Base-by-base conservation (phyloP, 1,284 basidiomycete species). In the Cutaneotrichosporon sp. region DNA sequence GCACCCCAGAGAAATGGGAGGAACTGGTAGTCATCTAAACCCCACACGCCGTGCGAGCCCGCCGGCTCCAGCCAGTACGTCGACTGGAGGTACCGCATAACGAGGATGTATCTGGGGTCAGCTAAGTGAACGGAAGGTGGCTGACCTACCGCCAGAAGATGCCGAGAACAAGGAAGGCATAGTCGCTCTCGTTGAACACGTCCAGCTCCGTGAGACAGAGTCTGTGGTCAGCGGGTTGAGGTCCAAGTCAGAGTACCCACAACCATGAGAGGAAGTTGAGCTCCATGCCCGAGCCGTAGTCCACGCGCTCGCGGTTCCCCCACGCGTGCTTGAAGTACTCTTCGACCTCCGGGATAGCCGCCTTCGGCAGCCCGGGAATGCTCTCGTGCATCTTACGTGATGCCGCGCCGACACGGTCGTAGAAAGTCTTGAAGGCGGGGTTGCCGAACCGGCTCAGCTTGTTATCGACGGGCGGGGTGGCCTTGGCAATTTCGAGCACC, bases 231-330 rank as follows among this genome's bases (percentile, higher is more conserved):
- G 25, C 25, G 37, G 17, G 46, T 25, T 24, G 3, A 11, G 29
- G 26, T 22, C 9, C 43, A 25, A 26, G 4, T 51, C 49, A 25
- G 9, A 16, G 2, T 9, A 79, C 89, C 66, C 71, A 96, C 91
- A 98, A 71, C 93, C 93, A 98, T 66, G 90, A 97, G 11, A 97
- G 62, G 68, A 97, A 98, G 75, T 97, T 97, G 54, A 98, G 80
- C 72, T 99, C 96, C 92, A 97, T 97, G 2, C 94, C 94, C 66
- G 91, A 96, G 9, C 96, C 94, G 74, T 99, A 99, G 75, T 99
- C 96, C 57, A 99, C 93, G 5, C 94, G 79, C 49, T 87, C 83
- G 33, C 86, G 80, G 71, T 90, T 97, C 1, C 94, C 94, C 93
- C 92, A 98, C 20, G 84, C 76, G 67, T 96, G 88, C 41, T 80